Evolutionary conservation across 2,329 filamentous ascomycete species (phyloP), one percentile per base, ranked within the genome.

Genomic region (Mollisiaceae sp.): DNA sequence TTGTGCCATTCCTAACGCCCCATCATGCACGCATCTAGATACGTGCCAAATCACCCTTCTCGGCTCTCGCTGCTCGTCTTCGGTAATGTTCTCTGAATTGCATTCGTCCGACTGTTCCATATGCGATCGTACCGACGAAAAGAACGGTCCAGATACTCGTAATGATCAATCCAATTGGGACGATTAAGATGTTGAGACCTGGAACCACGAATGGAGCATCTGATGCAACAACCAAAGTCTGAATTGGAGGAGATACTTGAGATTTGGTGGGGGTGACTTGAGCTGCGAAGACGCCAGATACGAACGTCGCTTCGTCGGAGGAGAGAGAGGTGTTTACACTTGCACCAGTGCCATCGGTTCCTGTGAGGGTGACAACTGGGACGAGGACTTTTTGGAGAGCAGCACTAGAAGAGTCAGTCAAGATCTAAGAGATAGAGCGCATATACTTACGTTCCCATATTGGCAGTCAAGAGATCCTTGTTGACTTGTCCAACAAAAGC

Each of bases 401-500:
- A 11, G 70, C 62, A 55, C 75, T 77, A 50, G 8, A 22, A 59
- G 36, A 18, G 39, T 71, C n/a, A 67, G 82, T 77, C 86, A 68
- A 8, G 18, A 65, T 47, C 50, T n/a, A 32, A 9, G 36, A 24
- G 18, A 22, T 20, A 14, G 27, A 27, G 14, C 8, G 14, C 38
- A 32, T 62, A 22, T 55, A 78, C 89, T 79, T 82, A 91, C 89
- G 85, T 84, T 66, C 83, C 84, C 81, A 90, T 85, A 36, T 82
- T 80, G 0, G 80, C 75, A 2, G 78, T 75, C 81, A 91, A 82
- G 56, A 84, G 75, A 61, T 82, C 78, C 62, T 80, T 72, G 75
- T 91, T 87, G 73, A 93, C 87, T 77, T 89, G 84, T 18, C 90
- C 90, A 38, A 91, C 82, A 72, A 92, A 90, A 76, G 87, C 81